A percentile compares a stretch with the other conserved stretches of the same genome.
phyloP scores from a whole-genome alignment of 2,329 filamentous ascomycete species.

The Phyllosticta ampelicida region DNA sequence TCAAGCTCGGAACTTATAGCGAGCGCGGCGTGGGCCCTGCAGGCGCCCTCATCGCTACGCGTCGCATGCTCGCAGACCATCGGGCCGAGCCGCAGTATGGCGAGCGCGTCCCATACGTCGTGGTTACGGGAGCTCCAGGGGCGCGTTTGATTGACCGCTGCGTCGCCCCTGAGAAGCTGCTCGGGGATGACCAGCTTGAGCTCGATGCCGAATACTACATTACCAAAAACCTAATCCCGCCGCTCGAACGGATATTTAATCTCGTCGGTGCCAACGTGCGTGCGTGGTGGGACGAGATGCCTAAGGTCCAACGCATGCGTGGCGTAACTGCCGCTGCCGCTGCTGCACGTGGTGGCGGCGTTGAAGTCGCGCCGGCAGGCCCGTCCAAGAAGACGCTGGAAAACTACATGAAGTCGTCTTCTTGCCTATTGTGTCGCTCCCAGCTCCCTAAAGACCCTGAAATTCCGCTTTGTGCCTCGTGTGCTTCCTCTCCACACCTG shows the following conservation, averaged over 20 bases:
- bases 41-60: slow-evolving; percentile 78
- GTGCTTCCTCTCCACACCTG: slow-evolving; percentile 42
- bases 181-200: slow-evolving; percentile 64
- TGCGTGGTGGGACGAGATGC: slow-evolving; percentile 94
- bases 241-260: slow-evolving; percentile 91
- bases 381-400: slow-evolving; percentile 64
- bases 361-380: background rate
- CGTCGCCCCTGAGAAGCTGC: slow-evolving; percentile 72
- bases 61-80: slow-evolving; percentile 75
- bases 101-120: slow-evolving; percentile 89
- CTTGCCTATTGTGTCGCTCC: slow-evolving; percentile 65
- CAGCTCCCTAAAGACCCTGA: slow-evolving; percentile 38
- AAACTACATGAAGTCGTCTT: slow-evolving; percentile 74
- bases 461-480: slow-evolving; percentile 48
- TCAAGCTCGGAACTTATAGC: slow-evolving; percentile 80
- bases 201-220: slow-evolving; percentile 97
- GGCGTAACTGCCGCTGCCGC: slow-evolving; percentile 36
- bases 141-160: slow-evolving; percentile 80
- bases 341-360: background rate
- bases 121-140: slow-evolving; percentile 78
- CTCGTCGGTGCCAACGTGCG: slow-evolving; percentile 86
- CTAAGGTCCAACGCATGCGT: slow-evolving; percentile 69
- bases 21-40: slow-evolving; percentile 71
- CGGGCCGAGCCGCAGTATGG: slow-evolving; percentile 87
- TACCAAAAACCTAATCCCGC: slow-evolving; percentile 86